A percentile compares a stretch with the other conserved stretches of the same genome.
Evolutionary conservation across 2,329 filamentous ascomycete species (phyloP).

Genomic region (Fusarium sp.): DNA sequence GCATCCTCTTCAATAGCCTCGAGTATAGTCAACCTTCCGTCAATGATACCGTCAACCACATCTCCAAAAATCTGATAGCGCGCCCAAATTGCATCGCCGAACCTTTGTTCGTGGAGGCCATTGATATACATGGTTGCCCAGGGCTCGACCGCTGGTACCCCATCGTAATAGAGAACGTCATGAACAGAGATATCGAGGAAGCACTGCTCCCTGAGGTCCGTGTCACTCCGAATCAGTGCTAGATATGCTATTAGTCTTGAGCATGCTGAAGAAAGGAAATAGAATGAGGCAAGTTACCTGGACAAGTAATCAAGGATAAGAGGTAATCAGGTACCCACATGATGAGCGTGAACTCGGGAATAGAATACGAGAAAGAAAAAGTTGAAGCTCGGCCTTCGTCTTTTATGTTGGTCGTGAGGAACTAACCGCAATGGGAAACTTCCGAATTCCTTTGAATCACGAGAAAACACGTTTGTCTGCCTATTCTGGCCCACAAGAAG

Average conservation of each 20-base stretch:
- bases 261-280: neutral
- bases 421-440: neutral
- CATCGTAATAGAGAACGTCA: constrained; percentile 22
- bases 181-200: constrained; percentile 8
- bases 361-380: neutral
- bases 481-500: neutral
- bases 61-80: constrained; percentile 1
- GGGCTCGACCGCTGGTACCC: constrained; percentile 45
- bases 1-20: constrained; percentile 6
- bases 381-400: neutral
- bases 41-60: neutral
- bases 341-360: neutral
- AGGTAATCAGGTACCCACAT: neutral
- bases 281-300: neutral
- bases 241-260: neutral
- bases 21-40: neutral
- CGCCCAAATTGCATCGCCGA: constrained; percentile 8
- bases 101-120: neutral
- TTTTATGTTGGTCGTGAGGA: neutral
- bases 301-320: neutral
- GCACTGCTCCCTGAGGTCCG: neutral
- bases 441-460: neutral
- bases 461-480: neutral
- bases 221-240: neutral
- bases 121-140: constrained; percentile 35